Conservation (phyloP, 1,284 basidiomycete species). For the Malassezia restricta region DNA sequence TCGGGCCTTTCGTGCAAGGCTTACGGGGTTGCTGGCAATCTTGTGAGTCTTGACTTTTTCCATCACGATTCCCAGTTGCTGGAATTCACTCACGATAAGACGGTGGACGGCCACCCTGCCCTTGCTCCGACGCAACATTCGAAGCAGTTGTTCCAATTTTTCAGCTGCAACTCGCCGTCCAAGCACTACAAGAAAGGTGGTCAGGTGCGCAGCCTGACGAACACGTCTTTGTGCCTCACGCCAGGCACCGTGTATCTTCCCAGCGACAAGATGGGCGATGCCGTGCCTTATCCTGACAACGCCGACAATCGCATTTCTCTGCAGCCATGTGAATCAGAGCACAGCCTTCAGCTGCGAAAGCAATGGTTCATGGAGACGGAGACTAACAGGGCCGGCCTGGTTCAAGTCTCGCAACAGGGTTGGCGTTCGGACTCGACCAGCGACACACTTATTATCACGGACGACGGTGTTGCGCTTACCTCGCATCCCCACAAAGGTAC, state of each 20-base stretch:
- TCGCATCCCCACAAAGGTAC: not conserved
- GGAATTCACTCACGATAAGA: not conserved
- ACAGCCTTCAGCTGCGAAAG: not conserved
- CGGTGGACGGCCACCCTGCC: constrained; percentile 3
- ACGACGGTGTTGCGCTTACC: constrained; percentile 1
- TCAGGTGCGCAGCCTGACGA: constrained; percentile 1
- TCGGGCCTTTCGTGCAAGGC: not conserved
- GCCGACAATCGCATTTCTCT: constrained; percentile 5
- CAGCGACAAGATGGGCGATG: not conserved
- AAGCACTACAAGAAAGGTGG: constrained; percentile 4
- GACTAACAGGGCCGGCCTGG: not conserved
- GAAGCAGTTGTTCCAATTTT: constrained; percentile 1
- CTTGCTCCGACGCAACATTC: not conserved
- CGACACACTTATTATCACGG: constrained; percentile 4
- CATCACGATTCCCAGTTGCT: not conserved
- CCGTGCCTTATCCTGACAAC: not conserved
- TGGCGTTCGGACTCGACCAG: constrained; percentile 4
- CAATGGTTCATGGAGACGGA: constrained; percentile 7
- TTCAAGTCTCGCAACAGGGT: constrained; percentile 3
- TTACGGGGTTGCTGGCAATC: not conserved
- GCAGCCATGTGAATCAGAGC: not conserved
- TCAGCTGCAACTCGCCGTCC: not conserved
- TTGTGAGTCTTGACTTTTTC: not conserved
- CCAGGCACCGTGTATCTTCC: not conserved
- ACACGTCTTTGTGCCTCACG: constrained; percentile 1